These are phyloP conservation scores for Ceratocystis destructans DNA, from an alignment of 2,329 filamentous ascomycete species.

Conservation along the genomic window DNA sequence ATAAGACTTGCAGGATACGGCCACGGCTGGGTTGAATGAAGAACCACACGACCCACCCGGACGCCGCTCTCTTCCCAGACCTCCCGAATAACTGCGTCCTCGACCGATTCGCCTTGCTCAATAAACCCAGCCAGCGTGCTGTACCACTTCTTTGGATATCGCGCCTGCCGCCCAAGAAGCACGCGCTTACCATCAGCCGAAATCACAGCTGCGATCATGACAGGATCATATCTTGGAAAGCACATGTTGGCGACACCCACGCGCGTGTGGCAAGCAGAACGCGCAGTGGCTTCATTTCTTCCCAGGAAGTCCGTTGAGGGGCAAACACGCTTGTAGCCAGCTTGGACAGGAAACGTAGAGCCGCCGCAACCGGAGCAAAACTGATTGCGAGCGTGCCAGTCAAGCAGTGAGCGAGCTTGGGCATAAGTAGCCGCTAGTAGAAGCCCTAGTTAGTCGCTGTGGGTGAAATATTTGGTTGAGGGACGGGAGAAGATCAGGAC, in stretches of 20 bases:
- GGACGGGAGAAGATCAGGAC: neutral
- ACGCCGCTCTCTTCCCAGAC: conserved; percentile 81
- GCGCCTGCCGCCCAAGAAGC: conserved; percentile 71
- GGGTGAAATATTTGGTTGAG: neutral
- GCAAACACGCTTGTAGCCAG: conserved; percentile 68
- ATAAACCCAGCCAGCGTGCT: conserved; percentile 78
- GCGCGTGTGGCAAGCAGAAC: conserved; percentile 64
- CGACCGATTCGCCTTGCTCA: conserved; percentile 71
- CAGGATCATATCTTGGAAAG: conserved; percentile 87
- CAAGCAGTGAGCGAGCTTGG: conserved; percentile 72
- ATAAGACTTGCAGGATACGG: conserved; percentile 74
- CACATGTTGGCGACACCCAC: conserved; percentile 77
- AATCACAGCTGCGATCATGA: conserved; percentile 87
- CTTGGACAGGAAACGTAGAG: conserved; percentile 63
- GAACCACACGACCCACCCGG: conserved; percentile 58
- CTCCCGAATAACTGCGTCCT: conserved; percentile 70
- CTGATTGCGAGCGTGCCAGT: conserved; percentile 88
- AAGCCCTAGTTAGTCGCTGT: neutral
- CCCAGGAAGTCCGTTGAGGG: conserved; percentile 51
- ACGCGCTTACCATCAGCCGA: conserved; percentile 64
- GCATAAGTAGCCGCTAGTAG: conserved; percentile 70
- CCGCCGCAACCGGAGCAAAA: conserved; percentile 86
- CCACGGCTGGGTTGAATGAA: conserved; percentile 79
- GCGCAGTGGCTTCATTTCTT: conserved; percentile 34
- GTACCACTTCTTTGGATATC: conserved; percentile 77